A percentile compares a stretch with the other conserved stretches of the same genome.
Conservation (phyloP, 2,329 filamentous ascomycete genomes). For the Fusarium dimerum region DNA sequence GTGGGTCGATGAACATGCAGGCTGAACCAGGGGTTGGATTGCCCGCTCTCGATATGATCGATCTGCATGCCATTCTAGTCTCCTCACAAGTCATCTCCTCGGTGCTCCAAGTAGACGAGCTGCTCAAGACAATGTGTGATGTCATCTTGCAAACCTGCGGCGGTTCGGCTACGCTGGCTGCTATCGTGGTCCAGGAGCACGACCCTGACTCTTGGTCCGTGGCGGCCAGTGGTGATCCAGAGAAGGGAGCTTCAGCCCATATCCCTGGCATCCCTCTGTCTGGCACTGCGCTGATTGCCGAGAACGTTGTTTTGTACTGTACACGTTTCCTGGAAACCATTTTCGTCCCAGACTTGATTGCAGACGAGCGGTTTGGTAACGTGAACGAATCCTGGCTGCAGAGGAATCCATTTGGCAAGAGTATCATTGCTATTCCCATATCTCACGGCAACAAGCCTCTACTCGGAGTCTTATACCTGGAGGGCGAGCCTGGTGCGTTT, state of each 20-base stretch:
- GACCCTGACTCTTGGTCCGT: slow-evolving; percentile 67
- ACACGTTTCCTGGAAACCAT: slow-evolving; percentile 75
- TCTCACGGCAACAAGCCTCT: slow-evolving; percentile 70
- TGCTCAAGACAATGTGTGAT: slow-evolving; percentile 79
- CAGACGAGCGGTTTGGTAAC: slow-evolving; percentile 77
- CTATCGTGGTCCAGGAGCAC: slow-evolving; percentile 72
- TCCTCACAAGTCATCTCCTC: slow-evolving; percentile 81
- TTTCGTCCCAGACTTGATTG: slow-evolving; percentile 71
- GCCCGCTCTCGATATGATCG: slow-evolving; percentile 80
- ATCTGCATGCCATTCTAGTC: slow-evolving; percentile 75
- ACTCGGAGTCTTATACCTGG: slow-evolving; percentile 74
- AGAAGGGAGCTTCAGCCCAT: slow-evolving; percentile 67
- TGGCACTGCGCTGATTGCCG: slow-evolving; percentile 68
- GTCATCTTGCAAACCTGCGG: slow-evolving; percentile 79
- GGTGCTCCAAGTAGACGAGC: slow-evolving; percentile 71
- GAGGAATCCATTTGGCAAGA: slow-evolving; percentile 68
- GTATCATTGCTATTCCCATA: slow-evolving; percentile 80
- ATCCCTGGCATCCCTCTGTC: slow-evolving; percentile 65
- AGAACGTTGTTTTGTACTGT: slow-evolving; percentile 76
- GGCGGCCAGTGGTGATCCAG: slow-evolving; percentile 72
- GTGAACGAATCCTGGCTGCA: slow-evolving; percentile 69
- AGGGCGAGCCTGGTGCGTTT: slow-evolving; percentile 73
- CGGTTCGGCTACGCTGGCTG: slow-evolving; percentile 67
- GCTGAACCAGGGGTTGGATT: slow-evolving; percentile 62
- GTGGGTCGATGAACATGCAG: slow-evolving; percentile 57